A percentile compares a stretch with the other conserved stretches of the same genome.
Evolutionary conservation across 2,329 filamentous ascomycete species (phyloP).

Genomic region (Colletotrichum liaoningense): DNA sequence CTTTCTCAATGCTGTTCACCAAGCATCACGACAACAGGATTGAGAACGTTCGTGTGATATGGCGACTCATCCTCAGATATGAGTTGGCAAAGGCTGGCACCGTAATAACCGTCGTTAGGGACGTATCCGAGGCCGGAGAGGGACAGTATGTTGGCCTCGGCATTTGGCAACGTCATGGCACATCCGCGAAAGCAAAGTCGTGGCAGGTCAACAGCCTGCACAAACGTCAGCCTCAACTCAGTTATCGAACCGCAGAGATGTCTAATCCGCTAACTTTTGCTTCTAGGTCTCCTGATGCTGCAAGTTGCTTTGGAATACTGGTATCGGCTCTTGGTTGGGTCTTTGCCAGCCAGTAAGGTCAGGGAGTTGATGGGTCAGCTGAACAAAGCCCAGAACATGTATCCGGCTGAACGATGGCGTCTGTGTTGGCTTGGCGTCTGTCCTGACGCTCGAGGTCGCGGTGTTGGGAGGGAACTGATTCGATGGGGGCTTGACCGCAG

Average conservation of each 20-base stretch:
- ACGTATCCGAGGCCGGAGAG: not conserved
- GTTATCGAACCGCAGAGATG: not conserved
- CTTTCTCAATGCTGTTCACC: not conserved
- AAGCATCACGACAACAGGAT: not conserved
- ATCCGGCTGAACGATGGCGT: slow-evolving; percentile 15
- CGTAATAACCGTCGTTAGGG: not conserved
- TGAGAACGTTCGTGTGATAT: not conserved
- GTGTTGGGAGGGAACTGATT: not conserved
- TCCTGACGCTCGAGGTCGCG: not conserved
- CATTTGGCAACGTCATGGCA: not conserved
- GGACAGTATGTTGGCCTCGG: not conserved
- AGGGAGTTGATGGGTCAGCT: not conserved
- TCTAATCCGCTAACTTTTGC: not conserved
- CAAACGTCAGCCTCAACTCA: not conserved
- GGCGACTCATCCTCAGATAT: slow-evolving; percentile 1
- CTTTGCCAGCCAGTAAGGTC: not conserved
- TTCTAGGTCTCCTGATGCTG: not conserved
- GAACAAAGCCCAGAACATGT: not conserved
- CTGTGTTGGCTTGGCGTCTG: not conserved
- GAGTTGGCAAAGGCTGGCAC: not conserved
- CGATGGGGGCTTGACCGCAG: slow-evolving; percentile 6
- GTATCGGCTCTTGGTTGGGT: not conserved
- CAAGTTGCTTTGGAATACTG: not conserved
- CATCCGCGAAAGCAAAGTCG: not conserved
- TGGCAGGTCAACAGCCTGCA: not conserved